Base-by-base conservation (phyloP, 2,329 filamentous ascomycete genomes). In the Neofusicoccum sp. region DNA sequence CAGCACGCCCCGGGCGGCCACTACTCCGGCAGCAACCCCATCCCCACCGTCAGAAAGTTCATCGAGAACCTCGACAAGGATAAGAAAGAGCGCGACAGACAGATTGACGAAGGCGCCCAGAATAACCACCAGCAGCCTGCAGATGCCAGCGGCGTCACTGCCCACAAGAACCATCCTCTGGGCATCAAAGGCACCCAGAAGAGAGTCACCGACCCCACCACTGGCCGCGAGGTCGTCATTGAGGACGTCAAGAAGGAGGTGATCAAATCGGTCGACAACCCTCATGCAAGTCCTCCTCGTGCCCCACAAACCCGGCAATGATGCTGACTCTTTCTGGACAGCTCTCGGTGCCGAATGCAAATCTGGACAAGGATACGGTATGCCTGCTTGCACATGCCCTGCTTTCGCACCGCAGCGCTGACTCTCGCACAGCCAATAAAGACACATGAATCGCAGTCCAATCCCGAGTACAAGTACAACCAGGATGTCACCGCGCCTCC, bases 401-500 rank as follows among this genome's bases (percentile, higher is more conserved):
- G 11, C n/a, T 6, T 58, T 58, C 14, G 63, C 59, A 28, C 63
- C 24, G 58, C 45, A 11, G 24, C 20, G 28, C 38, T 57, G 3
- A 58, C 54, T 8, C 24, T 4, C 44, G 11, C 40, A 3, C 65
- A 84, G 67, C 82, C 89, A 0, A 82, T 91, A 36, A 85, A 89
- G 69, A 91, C 90, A 0, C 84, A 90, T 1, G 75, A 88, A 0
- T 80, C 81, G 0, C 90, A 96, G 72, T 86, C 87, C 0, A 85
- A 88, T 30, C 83, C 88, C 62, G 90, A 96, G 65, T 97, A 98
- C 75, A 90, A 89, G 65, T 72, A 89, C 61, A 90, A 87, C 8
- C 93, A 97, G 76, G 93, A 98, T 75, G 81, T 96, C 61, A 96
- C 91, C 0, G 90, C 93, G 0, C 93, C 93, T 2, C 93, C 93